Conservation (phyloP, 805 yeast genomes). For the Blastobotrys parvus region DNA sequence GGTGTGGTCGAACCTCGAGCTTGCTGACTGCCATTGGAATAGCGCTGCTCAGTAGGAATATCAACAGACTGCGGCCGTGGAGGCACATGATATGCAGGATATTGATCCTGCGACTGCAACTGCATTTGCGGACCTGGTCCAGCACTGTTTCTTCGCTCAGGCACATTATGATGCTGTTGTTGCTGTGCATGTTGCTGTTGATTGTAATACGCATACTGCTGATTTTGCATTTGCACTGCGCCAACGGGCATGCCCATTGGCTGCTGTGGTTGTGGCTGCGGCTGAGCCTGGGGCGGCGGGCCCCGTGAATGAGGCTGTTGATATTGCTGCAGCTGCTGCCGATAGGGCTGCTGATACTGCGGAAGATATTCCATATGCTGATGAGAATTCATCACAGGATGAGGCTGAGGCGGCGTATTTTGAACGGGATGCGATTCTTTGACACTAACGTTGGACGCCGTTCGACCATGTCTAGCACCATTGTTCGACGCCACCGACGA, state of each 20-base stretch:
- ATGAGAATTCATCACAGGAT: not conserved
- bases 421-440: not conserved
- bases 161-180: constrained; percentile 4
- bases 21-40: constrained; percentile 8
- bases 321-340: constrained; percentile 7
- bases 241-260: not conserved
- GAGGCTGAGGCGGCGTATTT: not conserved
- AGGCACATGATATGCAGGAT: not conserved
- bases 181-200: constrained; percentile 7
- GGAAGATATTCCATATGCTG: not conserved
- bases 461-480: not conserved
- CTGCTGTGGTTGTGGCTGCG: constrained; percentile 3
- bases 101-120: not conserved
- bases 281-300: not conserved
- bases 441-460: not conserved
- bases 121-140: not conserved
- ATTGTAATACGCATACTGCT: too few species aligned
- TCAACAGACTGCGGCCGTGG: constrained; percentile 12
- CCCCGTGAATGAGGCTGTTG: not conserved
- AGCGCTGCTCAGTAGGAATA: constrained; percentile 3
- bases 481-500: not conserved
- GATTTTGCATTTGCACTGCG: not conserved
- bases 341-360: constrained; percentile 4
- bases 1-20: constrained; percentile 24
- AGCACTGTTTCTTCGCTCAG: not conserved